phyloP scores from a whole-genome alignment of 2,329 filamentous ascomycete genomes.

The Pseudogymnoascus pannorum region DNA sequence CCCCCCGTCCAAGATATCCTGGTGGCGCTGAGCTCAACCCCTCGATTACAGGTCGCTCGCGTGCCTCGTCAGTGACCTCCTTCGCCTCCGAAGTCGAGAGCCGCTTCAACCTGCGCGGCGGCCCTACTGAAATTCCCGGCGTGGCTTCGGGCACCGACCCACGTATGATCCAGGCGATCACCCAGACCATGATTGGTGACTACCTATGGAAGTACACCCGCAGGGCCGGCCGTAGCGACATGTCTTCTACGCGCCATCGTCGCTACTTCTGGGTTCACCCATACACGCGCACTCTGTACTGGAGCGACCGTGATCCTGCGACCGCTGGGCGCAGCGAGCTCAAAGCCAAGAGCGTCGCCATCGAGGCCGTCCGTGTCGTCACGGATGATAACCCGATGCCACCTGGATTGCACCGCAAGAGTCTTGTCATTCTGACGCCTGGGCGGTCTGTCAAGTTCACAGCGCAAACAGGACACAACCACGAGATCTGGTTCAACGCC shows the following conservation, averaged over 20 bases:
- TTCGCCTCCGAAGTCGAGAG: conserved; percentile 92
- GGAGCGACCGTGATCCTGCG: conserved; percentile 86
- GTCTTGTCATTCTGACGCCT: conserved; percentile 80
- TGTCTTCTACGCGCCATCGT: conserved; percentile 83
- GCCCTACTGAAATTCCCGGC: conserved; percentile 46
- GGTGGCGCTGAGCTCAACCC: conserved; percentile 30
- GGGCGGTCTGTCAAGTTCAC: conserved; percentile 90
- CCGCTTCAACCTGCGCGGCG: conserved; percentile 71
- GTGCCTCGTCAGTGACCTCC: conserved; percentile 84
- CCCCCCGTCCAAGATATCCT: conserved; percentile 54
- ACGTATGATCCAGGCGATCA: conserved; percentile 98
- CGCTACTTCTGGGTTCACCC: conserved; percentile 99
- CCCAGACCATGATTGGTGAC: conserved; percentile 98
- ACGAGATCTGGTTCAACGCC: conserved; percentile 98
- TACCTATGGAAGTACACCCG: conserved; percentile 99
- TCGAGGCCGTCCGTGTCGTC: conserved; percentile 86
- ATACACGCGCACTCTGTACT: conserved; percentile 93
- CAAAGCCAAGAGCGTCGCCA: conserved; percentile 79
- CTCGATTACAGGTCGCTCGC: conserved; percentile 32
- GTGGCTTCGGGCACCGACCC: conserved; percentile 75
- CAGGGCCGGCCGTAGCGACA: conserved; percentile 79
- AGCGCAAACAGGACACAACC: conserved; percentile 83
- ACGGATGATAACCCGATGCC: conserved; percentile 93
- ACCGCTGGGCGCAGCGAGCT: conserved; percentile 69
- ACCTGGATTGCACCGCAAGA: conserved; percentile 90